Evolutionary conservation across 2,329 filamentous ascomycete species (phyloP).

Genomic region (Fusarium nodosum): DNA sequence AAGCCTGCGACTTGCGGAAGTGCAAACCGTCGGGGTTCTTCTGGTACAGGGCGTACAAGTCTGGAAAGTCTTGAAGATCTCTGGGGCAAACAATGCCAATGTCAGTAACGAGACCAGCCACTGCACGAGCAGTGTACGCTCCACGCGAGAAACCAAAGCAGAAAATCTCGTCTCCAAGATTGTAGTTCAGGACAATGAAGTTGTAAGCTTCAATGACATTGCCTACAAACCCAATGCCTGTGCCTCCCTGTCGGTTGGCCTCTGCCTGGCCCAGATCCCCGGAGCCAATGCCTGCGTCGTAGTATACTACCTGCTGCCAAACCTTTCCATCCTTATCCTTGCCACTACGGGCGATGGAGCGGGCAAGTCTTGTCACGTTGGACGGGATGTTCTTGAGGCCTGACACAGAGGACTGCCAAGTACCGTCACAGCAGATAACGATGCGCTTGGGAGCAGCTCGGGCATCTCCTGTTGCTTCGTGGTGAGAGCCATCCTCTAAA

Average conservation of each 20-base stretch:
- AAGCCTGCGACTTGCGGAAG: slow-evolving; percentile 44
- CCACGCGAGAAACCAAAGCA: slow-evolving; percentile 56
- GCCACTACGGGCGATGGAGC: slow-evolving; percentile 47
- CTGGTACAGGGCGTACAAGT: slow-evolving; percentile 47
- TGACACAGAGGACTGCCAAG: slow-evolving; percentile 51
- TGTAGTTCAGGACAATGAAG: slow-evolving; percentile 55
- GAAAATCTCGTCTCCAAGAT: slow-evolving; percentile 51
- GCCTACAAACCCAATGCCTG: slow-evolving; percentile 50
- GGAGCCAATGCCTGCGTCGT: slow-evolving; percentile 55
- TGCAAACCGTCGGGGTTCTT: slow-evolving; percentile 38
- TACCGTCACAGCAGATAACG: slow-evolving; percentile 56
- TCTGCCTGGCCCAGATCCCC: slow-evolving; percentile 35
- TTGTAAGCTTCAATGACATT: slow-evolving; percentile 56
- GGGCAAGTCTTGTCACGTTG: slow-evolving; percentile 54
- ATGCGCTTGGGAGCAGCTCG: slow-evolving; percentile 45
- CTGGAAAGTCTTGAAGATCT: slow-evolving; percentile 48
- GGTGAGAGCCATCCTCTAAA: slow-evolving; percentile 35
- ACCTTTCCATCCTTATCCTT: slow-evolving; percentile 48
- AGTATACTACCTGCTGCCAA: slow-evolving; percentile 56
- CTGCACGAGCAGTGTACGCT: slow-evolving; percentile 56
- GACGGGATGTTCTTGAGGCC: slow-evolving; percentile 49
- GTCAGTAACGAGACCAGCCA: slow-evolving; percentile 50
- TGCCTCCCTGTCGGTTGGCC: slow-evolving; percentile 39
- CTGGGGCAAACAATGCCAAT: slow-evolving; percentile 48
- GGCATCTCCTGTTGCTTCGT: slow-evolving; percentile 26